Conservation (phyloP, 2,329 filamentous ascomycete genomes). For the Penicillium polonicum region DNA sequence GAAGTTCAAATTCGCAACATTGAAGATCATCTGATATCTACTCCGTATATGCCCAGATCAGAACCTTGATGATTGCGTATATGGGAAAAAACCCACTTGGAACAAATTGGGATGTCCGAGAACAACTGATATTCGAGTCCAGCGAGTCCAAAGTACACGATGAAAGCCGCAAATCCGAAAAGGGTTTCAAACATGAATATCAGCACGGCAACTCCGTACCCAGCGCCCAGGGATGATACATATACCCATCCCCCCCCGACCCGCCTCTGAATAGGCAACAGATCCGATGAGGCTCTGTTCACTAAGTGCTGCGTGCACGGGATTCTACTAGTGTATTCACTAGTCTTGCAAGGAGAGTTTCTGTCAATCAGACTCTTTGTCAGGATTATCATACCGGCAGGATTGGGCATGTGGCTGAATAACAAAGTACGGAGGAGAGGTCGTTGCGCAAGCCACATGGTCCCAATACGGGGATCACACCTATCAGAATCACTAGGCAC, state of each 20-base stretch:
- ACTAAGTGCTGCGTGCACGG: constrained; percentile 5
- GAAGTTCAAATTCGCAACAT: background rate
- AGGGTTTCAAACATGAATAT: background rate
- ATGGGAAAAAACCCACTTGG: background rate
- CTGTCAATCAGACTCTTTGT: background rate
- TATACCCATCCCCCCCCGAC: background rate
- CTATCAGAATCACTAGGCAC: background rate
- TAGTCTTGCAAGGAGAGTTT: constrained; percentile 3
- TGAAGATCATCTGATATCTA: background rate
- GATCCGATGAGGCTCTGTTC: constrained; percentile 8
- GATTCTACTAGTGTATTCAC: constrained; percentile 3
- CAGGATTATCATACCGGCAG: background rate
- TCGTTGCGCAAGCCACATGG: constrained; percentile 4
- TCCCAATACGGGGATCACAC: background rate
- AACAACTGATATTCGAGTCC: background rate
- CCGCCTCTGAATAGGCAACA: background rate
- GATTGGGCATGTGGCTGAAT: background rate
- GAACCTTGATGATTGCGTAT: background rate
- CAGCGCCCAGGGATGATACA: too few species aligned
- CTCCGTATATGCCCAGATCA: background rate
- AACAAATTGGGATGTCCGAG: background rate
- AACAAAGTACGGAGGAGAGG: background rate
- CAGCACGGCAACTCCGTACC: background rate
- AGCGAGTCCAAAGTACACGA: background rate
- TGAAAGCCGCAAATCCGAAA: background rate